Evolutionary conservation across 2,329 filamentous ascomycete genomes (phyloP).

Genomic region (Penicillium sp.): DNA sequence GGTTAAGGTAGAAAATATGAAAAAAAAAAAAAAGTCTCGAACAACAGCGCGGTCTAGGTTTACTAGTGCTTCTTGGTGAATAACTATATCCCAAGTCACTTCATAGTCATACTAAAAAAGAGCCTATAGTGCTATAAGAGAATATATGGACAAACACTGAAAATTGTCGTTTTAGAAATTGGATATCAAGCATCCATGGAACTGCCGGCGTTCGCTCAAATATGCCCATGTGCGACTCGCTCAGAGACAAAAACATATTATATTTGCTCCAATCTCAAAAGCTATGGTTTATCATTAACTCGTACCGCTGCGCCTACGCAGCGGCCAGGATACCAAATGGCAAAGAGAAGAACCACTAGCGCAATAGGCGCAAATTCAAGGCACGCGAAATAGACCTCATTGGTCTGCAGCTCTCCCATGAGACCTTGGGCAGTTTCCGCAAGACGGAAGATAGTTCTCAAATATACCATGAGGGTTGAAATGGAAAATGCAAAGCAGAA

Average conservation of each 20-base stretch:
- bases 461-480: slow-evolving; percentile 15
- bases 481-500: slow-evolving; percentile 8
- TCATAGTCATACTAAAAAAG: neutral
- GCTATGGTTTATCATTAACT: neutral
- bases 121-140: neutral
- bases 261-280: neutral
- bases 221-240: no score
- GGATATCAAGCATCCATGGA: neutral
- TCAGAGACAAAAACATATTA: neutral
- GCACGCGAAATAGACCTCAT: slow-evolving; percentile 16
- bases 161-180: neutral
- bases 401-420: slow-evolving; percentile 10
- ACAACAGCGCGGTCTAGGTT: no score
- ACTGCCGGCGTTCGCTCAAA: no score
- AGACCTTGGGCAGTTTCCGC: slow-evolving; percentile 13
- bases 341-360: slow-evolving; percentile 11
- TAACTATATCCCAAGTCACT: neutral
- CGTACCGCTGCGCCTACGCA: neutral
- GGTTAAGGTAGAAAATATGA: neutral
- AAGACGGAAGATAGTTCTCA: slow-evolving; percentile 18
- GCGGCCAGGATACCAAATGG: slow-evolving; percentile 15
- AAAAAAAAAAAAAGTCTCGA: neutral
- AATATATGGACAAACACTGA: neutral
- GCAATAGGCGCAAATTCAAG: slow-evolving; percentile 19
- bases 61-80: neutral